Percentiles rank a stretch among this genome's conserved stretches.
Evolutionary conservation across 257 asterid species (phyloP).

Genomic region (Penstemon newberryi): DNA sequence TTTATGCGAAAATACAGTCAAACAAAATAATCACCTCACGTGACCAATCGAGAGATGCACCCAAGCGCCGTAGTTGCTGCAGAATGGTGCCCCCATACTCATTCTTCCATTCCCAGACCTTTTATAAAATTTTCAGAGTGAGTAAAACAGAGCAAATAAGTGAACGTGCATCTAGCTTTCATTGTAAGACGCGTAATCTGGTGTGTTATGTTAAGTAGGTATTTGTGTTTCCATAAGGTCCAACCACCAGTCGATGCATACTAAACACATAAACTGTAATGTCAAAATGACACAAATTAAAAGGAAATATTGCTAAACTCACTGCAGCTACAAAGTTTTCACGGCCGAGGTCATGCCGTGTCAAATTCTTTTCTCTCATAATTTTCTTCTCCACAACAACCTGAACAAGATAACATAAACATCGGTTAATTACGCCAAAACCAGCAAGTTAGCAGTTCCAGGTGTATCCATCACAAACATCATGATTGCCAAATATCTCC

Average conservation of each 20-base stretch:
- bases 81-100: slow-evolving; percentile 88
- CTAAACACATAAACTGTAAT: background rate
- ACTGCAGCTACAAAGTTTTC: slow-evolving; percentile 69
- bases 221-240: background rate
- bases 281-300: background rate
- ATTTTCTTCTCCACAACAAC: slow-evolving; percentile 94
- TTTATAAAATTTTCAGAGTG: slow-evolving; percentile 10
- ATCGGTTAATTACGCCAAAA: slow-evolving; percentile 6
- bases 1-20: slow-evolving; percentile 16
- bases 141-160: slow-evolving; percentile 17
- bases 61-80: slow-evolving; percentile 81
- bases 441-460: slow-evolving; percentile 4
- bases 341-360: slow-evolving; percentile 88
- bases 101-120: slow-evolving; percentile 97
- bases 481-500: background rate
- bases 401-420: slow-evolving; percentile 40
- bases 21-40: slow-evolving; percentile 66
- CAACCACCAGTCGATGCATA: background rate
- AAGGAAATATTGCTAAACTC: slow-evolving; percentile 33
- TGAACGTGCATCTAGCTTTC: background rate
- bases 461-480: background rate
- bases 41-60: slow-evolving; percentile 94
- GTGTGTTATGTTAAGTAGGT: background rate
- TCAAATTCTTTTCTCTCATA: slow-evolving; percentile 67
- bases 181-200: background rate